Conservation (phyloP, 768 basidiomycete genomes). For the Albatrellus ellisii region DNA sequence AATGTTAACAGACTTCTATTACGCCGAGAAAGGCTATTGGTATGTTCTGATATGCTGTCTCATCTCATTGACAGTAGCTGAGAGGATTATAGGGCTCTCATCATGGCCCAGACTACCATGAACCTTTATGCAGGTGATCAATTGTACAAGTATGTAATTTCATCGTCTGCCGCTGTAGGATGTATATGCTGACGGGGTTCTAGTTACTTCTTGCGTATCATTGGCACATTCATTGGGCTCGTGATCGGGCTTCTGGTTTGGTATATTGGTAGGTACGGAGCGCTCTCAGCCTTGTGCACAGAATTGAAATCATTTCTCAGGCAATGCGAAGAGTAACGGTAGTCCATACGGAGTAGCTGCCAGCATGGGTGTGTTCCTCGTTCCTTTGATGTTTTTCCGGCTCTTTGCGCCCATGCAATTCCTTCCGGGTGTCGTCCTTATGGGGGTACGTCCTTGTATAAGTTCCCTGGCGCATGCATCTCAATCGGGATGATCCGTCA, state of each 20-base stretch:
- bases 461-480: neutral
- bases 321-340: slow-evolving; percentile 31
- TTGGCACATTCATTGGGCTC: slow-evolving; percentile 35
- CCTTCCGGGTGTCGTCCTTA: slow-evolving; percentile 25
- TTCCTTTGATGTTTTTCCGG: slow-evolving; percentile 36
- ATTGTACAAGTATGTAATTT: slow-evolving; percentile 29
- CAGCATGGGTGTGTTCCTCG: slow-evolving; percentile 30
- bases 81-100: slow-evolving; percentile 30
- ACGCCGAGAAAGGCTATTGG: slow-evolving; percentile 34
- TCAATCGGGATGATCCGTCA: no score
- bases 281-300: neutral
- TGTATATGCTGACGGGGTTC: neutral
- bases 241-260: slow-evolving; percentile 34
- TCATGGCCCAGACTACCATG: slow-evolving; percentile 47
- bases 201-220: slow-evolving; percentile 30
- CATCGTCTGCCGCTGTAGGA: neutral
- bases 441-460: slow-evolving; percentile 20
- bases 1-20: slow-evolving; percentile 25
- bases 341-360: slow-evolving; percentile 42
- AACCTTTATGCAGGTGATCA: slow-evolving; percentile 47
- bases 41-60: slow-evolving; percentile 16
- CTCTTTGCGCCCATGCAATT: slow-evolving; percentile 31
- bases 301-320: slow-evolving; percentile 13
- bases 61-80: neutral
- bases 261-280: slow-evolving; percentile 27